Percentiles rank a stretch among this genome's conserved stretches.
Conservation (phyloP, 345 rosid species). For the Lagerstroemia speciosa region DNA sequence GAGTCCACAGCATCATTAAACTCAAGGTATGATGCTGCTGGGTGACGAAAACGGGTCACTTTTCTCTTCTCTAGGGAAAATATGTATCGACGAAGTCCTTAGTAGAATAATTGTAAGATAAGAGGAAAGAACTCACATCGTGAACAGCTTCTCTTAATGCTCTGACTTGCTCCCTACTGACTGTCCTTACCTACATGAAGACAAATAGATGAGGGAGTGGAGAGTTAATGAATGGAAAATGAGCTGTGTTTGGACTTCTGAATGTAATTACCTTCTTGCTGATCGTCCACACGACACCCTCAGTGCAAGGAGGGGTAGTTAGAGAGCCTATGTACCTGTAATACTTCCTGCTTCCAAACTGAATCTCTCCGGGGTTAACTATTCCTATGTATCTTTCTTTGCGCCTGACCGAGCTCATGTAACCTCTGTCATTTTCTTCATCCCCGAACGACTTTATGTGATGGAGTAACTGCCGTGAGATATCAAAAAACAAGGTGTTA, state of each 20-base stretch:
- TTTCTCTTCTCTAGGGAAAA: neutral
- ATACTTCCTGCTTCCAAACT: conserved; percentile 41
- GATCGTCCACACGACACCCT: conserved; percentile 69
- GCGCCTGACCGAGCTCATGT: conserved; percentile 9
- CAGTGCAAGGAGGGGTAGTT: conserved; percentile 67
- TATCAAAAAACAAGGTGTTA: neutral
- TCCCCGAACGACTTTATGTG: conserved; percentile 20
- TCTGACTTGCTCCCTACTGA: conserved; percentile 47
- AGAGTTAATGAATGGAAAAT: neutral
- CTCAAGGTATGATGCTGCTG: no score
- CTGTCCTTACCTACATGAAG: conserved; percentile 43
- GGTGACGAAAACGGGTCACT: neutral
- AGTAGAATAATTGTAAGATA: neutral
- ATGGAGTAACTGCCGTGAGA: conserved; percentile 27
- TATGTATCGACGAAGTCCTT: neutral
- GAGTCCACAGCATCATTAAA: no score
- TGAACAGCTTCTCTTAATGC: conserved; percentile 42
- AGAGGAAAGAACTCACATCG: conserved; percentile 19
- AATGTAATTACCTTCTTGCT: conserved; percentile 26
- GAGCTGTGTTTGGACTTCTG: neutral
- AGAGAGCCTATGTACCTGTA: conserved; percentile 65
- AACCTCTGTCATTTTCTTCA: neutral
- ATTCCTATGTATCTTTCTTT: conserved; percentile 21
- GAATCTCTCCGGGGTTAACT: conserved; percentile 40
- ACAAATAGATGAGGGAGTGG: neutral